These are phyloP conservation scores for Moniliella sp. DNA, from an alignment of 1,284 basidiomycete species.

Conservation along the genomic window DNA sequence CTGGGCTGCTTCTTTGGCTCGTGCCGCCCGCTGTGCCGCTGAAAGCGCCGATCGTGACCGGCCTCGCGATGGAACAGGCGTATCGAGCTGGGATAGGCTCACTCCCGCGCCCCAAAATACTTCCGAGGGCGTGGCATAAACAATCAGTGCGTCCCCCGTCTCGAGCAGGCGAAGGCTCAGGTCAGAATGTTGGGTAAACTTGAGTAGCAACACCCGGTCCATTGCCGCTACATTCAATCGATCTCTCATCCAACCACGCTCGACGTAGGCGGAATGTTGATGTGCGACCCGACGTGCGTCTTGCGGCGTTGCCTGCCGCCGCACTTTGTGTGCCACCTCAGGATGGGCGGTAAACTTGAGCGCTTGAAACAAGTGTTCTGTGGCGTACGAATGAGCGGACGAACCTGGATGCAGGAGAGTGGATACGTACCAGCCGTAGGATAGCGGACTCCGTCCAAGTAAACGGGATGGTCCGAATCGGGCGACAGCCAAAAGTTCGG, in stretches of 20 bases:
- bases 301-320: too few species aligned
- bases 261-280: slow-evolving; percentile 6
- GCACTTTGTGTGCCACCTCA: too few species aligned
- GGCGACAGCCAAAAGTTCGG: slow-evolving; percentile 19
- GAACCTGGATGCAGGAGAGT: too few species aligned
- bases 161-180: slow-evolving; percentile 8
- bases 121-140: slow-evolving; percentile 13
- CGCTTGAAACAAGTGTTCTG: too few species aligned
- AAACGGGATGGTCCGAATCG: slow-evolving; percentile 7
- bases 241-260: slow-evolving; percentile 12
- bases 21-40: too few species aligned
- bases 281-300: too few species aligned
- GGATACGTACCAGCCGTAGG: slow-evolving; percentile 9
- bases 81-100: too few species aligned
- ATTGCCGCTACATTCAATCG: slow-evolving; percentile 11
- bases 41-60: too few species aligned
- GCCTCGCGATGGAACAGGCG: too few species aligned
- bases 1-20: too few species aligned
- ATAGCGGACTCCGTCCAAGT: slow-evolving; percentile 9
- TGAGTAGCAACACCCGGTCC: slow-evolving; percentile 6
- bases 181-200: slow-evolving; percentile 11
- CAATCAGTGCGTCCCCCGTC: slow-evolving; percentile 11
- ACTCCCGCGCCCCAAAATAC: slow-evolving; percentile 17
- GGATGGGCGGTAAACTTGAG: too few species aligned
- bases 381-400: too few species aligned